Conservation (phyloP, 1,139 yeast genomes). For the Lodderomyces beijingensis region DNA sequence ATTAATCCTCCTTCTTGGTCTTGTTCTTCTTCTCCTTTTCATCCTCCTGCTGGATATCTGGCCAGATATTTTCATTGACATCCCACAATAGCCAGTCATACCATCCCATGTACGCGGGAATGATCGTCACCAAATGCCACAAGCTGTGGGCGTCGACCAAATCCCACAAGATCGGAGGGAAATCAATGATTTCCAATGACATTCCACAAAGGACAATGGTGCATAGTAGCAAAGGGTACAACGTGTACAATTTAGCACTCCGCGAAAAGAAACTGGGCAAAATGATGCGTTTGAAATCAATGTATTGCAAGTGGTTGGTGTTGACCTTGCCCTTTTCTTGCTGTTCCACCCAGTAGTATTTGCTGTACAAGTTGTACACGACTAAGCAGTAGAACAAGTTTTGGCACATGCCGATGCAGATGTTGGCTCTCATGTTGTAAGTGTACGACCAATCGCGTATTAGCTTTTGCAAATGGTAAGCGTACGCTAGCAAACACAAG, state of each 20-base stretch:
- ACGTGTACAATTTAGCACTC: slow-evolving; percentile 38
- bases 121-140: slow-evolving; percentile 81
- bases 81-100: slow-evolving; percentile 50
- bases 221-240: slow-evolving; percentile 46
- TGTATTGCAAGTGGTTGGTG: slow-evolving; percentile 25
- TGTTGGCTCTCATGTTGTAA: slow-evolving; percentile 90
- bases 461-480: slow-evolving; percentile 62
- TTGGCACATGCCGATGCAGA: slow-evolving; percentile 71
- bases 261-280: slow-evolving; percentile 32
- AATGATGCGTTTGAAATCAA: slow-evolving; percentile 19
- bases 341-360: slow-evolving; percentile 26
- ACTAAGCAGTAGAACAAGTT: slow-evolving; percentile 41
- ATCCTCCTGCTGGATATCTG: slow-evolving; percentile 6
- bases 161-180: slow-evolving; percentile 61
- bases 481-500: slow-evolving; percentile 47
- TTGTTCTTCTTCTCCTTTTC: slow-evolving; percentile 13
- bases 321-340: slow-evolving; percentile 3
- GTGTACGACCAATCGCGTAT: slow-evolving; percentile 82
- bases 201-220: slow-evolving; percentile 61
- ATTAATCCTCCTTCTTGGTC: slow-evolving; percentile 5
- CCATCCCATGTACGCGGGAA: slow-evolving; percentile 52
- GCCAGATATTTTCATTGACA: slow-evolving; percentile 30
- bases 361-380: slow-evolving; percentile 31
- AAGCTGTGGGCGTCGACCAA: slow-evolving; percentile 88
- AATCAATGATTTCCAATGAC: slow-evolving; percentile 86